Percentiles rank a stretch among this genome's conserved stretches.
Conservation (phyloP, 345 rosid species). For the Microthlaspi erraticum region DNA sequence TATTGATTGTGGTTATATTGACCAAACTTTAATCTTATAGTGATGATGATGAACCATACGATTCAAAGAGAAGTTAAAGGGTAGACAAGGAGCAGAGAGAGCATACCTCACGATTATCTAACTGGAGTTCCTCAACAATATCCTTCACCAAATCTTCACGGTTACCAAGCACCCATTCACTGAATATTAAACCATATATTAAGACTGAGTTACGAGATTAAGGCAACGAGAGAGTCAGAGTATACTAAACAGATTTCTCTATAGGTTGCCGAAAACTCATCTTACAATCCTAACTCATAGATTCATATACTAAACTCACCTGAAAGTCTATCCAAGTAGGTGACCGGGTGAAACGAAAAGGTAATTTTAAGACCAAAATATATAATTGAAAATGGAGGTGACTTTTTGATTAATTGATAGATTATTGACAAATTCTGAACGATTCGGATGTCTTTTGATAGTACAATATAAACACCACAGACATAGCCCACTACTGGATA, state of each 20-base stretch:
- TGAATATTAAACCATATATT: slow-evolving; percentile 38
- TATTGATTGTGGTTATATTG: not conserved
- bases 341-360: not conserved
- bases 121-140: slow-evolving; percentile 70
- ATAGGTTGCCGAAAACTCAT: slow-evolving; percentile 4
- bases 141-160: slow-evolving; percentile 96
- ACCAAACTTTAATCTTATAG: not conserved
- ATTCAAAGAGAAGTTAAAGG: slow-evolving; percentile 22
- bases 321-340: slow-evolving; percentile 18
- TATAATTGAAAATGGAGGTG: not conserved
- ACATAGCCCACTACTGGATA: not conserved
- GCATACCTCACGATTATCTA: slow-evolving; percentile 82
- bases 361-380: not conserved
- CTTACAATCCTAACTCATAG: not conserved
- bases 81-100: slow-evolving; percentile 9
- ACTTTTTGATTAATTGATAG: not conserved
- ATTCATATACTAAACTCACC: slow-evolving; percentile 4
- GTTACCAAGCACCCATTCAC: slow-evolving; percentile 98
- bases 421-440: not conserved
- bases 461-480: not conserved
- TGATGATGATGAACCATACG: slow-evolving; percentile 11
- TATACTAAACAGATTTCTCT: slow-evolving; percentile 10
- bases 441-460: not conserved
- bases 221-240: not conserved
- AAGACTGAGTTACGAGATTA: slow-evolving; percentile 21